Percentiles rank a stretch among this genome's conserved stretches.
These are phyloP conservation scores for Aspergillus clavatus DNA, from an alignment of 2,329 filamentous ascomycete genomes.

Conservation along the genomic window DNA sequence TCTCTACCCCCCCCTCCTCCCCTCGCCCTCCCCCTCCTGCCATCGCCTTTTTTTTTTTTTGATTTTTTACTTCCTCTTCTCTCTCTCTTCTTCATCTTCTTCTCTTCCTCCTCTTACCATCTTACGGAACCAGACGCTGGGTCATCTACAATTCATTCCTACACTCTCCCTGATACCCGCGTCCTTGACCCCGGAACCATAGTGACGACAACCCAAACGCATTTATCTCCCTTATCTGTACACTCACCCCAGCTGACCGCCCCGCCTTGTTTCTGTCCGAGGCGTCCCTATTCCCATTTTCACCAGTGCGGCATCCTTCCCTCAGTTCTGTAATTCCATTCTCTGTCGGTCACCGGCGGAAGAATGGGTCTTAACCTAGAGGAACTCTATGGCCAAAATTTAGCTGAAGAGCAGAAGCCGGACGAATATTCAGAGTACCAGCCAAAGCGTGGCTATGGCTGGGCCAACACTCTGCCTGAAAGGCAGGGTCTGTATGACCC, in stretches of 20 bases:
- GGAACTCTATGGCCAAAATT: slow-evolving; percentile 45
- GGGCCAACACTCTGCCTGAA: slow-evolving; percentile 91
- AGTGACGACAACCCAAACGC: slow-evolving; percentile 24
- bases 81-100: slow-evolving; percentile 7
- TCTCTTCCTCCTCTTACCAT: slow-evolving; percentile 5
- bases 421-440: slow-evolving; percentile 51
- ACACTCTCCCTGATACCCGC: slow-evolving; percentile 14
- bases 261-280: slow-evolving; percentile 17
- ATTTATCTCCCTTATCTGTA: slow-evolving; percentile 14
- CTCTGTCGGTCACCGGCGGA: slow-evolving; percentile 41
- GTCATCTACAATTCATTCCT: slow-evolving; percentile 10
- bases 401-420: slow-evolving; percentile 41
- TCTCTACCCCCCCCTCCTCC: slow-evolving; percentile 16
- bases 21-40: slow-evolving; percentile 10
- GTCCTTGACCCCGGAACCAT: slow-evolving; percentile 15
- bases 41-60: slow-evolving; percentile 11
- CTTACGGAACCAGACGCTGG: slow-evolving; percentile 18
- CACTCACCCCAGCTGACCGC: slow-evolving; percentile 5
- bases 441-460: slow-evolving; percentile 67
- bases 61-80: slow-evolving; percentile 10
- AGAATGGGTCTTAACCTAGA: slow-evolving; percentile 50
- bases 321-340: slow-evolving; percentile 26
- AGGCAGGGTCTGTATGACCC: slow-evolving; percentile 99
- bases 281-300: slow-evolving; percentile 15
- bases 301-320: slow-evolving; percentile 7